Evolutionary conservation across 176 grass and related monocot species (phyloP).

Genomic region (Secale cereale): DNA sequence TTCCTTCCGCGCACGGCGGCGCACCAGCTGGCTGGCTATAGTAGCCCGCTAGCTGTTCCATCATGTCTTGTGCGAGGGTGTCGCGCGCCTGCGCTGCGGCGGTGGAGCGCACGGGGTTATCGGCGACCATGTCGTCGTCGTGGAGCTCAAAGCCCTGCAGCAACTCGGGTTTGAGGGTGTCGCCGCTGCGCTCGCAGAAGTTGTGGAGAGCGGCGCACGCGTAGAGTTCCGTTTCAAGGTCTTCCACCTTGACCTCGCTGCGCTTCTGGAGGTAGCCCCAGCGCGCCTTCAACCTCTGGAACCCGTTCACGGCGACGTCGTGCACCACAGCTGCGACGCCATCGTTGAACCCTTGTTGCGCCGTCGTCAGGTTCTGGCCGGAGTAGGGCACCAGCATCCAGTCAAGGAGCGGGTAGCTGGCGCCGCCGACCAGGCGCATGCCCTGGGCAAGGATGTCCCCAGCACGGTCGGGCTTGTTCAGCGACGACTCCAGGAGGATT

Average conservation of each 20-base stretch:
- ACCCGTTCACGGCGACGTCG: slow-evolving; percentile 47
- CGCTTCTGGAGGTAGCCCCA: slow-evolving; percentile 70
- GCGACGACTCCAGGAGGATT: slow-evolving; percentile 14
- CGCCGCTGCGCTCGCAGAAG: slow-evolving; percentile 77
- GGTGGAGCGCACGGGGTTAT: slow-evolving; percentile 50
- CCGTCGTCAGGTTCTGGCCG: slow-evolving; percentile 59
- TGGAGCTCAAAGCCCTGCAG: slow-evolving; percentile 14
- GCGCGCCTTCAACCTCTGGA: slow-evolving; percentile 58
- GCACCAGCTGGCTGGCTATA: too few species aligned
- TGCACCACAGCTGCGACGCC: slow-evolving; percentile 38
- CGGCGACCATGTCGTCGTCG: slow-evolving; percentile 53
- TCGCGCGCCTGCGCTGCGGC: slow-evolving; percentile 47
- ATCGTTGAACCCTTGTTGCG: slow-evolving; percentile 76
- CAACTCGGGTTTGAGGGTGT: slow-evolving; percentile 37
- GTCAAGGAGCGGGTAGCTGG: slow-evolving; percentile 63
- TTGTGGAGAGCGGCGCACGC: slow-evolving; percentile 97
- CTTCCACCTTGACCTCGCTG: slow-evolving; percentile 56
- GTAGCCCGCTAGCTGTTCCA: slow-evolving; percentile 1
- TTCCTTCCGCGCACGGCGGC: too few species aligned
- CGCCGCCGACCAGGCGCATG: slow-evolving; percentile 68
- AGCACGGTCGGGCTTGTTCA: slow-evolving; percentile 39
- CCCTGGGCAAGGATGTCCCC: slow-evolving; percentile 47
- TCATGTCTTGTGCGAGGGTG: slow-evolving; percentile 51
- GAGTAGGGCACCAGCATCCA: slow-evolving; percentile 78
- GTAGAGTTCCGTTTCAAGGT: slow-evolving; percentile 51